phyloP scores from a whole-genome alignment of 2,329 filamentous ascomycete genomes.

The Clarireedia sp. region DNA sequence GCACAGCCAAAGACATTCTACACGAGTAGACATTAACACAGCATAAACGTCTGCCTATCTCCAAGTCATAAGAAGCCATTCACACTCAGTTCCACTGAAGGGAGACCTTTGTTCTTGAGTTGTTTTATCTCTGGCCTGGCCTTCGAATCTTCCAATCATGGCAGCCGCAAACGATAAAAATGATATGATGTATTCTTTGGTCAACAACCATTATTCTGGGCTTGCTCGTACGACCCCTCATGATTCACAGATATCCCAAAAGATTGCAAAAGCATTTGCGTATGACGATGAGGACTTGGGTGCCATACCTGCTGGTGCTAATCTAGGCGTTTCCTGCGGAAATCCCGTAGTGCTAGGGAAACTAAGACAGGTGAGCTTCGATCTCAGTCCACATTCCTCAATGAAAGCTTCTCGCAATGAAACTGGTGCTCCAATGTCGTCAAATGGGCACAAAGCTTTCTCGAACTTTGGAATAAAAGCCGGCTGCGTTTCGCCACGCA shows the following conservation, averaged over 20 bases:
- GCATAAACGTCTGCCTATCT: too few species aligned
- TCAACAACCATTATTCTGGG: background rate
- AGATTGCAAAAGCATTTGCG: background rate
- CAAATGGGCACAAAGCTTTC: background rate
- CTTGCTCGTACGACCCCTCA: background rate
- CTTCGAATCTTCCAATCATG: background rate
- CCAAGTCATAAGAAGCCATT: too few species aligned
- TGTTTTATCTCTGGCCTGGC: too few species aligned
- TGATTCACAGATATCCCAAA: background rate
- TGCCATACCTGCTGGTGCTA: slow-evolving; percentile 16
- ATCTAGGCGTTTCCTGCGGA: slow-evolving; percentile 21
- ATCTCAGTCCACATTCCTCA: slow-evolving; percentile 29
- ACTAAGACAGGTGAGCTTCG: slow-evolving; percentile 30
- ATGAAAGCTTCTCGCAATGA: too few species aligned
- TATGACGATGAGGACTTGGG: background rate
- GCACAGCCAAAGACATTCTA: too few species aligned
- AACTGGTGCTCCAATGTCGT: too few species aligned
- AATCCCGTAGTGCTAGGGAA: slow-evolving; percentile 17
- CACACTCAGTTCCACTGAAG: too few species aligned
- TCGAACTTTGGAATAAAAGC: too few species aligned
- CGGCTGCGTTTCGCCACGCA: too few species aligned
- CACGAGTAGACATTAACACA: too few species aligned
- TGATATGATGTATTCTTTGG: background rate
- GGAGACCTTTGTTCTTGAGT: too few species aligned
- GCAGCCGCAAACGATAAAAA: background rate